phyloP scores from a whole-genome alignment of 176 grass and related monocot genomes.

The Musa schizocarpa region DNA sequence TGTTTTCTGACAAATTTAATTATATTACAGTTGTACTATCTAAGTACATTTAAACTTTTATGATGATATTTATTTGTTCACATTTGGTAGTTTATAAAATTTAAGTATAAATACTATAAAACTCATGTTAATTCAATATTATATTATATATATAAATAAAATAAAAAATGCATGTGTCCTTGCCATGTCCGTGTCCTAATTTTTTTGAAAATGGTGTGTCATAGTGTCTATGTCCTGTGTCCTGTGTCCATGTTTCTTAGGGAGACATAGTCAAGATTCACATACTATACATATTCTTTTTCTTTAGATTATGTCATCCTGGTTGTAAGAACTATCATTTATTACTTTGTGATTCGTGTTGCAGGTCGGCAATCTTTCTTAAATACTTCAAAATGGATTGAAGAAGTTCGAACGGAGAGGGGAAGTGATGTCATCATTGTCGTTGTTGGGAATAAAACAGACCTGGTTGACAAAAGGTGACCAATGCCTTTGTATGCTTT shows the following conservation, averaged over 20 bases:
- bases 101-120: too few species aligned
- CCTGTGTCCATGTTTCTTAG: not conserved
- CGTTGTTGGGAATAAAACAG: slow-evolving; percentile 44
- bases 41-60: too few species aligned
- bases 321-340: not conserved
- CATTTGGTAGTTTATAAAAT: too few species aligned
- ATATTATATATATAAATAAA: too few species aligned
- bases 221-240: too few species aligned
- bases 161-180: too few species aligned
- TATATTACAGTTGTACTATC: too few species aligned
- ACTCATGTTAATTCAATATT: too few species aligned
- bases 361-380: slow-evolving; percentile 34
- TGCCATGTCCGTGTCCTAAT: too few species aligned
- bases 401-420: slow-evolving; percentile 35
- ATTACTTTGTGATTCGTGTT: slow-evolving; percentile 18
- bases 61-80: too few species aligned
- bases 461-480: slow-evolving; percentile 44
- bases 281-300: not conserved
- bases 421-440: slow-evolving; percentile 48
- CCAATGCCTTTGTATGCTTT: not conserved
- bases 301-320: not conserved
- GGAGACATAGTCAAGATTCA: not conserved
- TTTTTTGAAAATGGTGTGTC: too few species aligned
- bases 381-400: slow-evolving; percentile 34
- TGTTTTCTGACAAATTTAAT: too few species aligned